Evolutionary conservation across 2,329 filamentous ascomycete genomes (phyloP).

Genomic region (Cercospora sojina): DNA sequence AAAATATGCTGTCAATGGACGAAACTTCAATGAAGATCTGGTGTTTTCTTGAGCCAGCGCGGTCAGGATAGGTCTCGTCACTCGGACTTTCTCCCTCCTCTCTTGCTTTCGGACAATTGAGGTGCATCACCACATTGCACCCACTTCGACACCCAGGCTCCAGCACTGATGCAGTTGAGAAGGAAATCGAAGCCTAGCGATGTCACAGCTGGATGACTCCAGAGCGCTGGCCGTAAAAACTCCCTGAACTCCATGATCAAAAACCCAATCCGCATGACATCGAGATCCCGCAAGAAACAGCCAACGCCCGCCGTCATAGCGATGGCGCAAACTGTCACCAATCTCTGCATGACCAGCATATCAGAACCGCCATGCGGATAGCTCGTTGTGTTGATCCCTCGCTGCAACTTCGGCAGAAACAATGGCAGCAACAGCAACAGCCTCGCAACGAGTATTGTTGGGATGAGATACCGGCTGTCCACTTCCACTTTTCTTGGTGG

Average conservation of each 20-base stretch:
- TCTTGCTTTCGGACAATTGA: neutral
- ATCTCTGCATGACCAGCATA: neutral
- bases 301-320: slow-evolving; percentile 16
- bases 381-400: neutral
- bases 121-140: neutral
- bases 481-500: neutral
- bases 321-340: slow-evolving; percentile 8
- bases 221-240: slow-evolving; percentile 19
- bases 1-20: slow-evolving; percentile 33
- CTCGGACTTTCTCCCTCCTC: neutral
- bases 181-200: slow-evolving; percentile 35
- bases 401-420: slow-evolving; percentile 15
- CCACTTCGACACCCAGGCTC: slow-evolving; percentile 15
- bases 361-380: neutral
- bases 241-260: slow-evolving; percentile 2
- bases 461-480: slow-evolving; percentile 20
- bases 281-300: neutral
- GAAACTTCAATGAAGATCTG: slow-evolving; percentile 35
- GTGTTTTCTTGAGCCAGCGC: slow-evolving; percentile 15
- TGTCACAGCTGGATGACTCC: slow-evolving; percentile 36
- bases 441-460: slow-evolving; percentile 30
- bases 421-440: slow-evolving; percentile 28
- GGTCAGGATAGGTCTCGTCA: neutral
- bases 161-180: slow-evolving; percentile 25
- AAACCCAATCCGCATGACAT: neutral